Evolutionary conservation across 495 filamentous ascomycete genomes (phyloP).

Genomic region (Aspergillus haitiensis): DNA sequence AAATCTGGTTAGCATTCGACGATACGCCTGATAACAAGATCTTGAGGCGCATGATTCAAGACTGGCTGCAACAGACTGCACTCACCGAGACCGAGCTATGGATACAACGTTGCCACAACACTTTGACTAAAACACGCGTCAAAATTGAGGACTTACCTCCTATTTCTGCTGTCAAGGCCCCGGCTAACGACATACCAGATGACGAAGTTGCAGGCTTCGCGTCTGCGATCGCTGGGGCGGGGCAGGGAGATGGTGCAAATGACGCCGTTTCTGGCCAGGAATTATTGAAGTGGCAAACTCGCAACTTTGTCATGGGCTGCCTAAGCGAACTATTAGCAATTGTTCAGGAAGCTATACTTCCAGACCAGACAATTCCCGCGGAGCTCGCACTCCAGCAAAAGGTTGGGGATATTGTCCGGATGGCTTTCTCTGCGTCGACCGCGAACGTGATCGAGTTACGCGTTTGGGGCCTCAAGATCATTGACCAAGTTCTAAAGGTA

Average conservation of each 20-base stretch:
- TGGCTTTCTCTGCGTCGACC: constrained; percentile 97
- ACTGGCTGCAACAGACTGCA: constrained; percentile 88
- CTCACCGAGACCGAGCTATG: constrained; percentile 74
- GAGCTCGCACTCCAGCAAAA: constrained; percentile 75
- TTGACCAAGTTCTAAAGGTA: constrained; percentile 83
- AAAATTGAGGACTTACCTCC: constrained; percentile 54
- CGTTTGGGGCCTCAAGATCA: constrained; percentile 86
- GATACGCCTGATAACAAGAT: constrained; percentile 69
- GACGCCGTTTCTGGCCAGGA: constrained; percentile 74
- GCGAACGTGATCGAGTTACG: constrained; percentile 86
- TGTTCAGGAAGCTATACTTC: constrained; percentile 68
- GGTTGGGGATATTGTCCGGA: constrained; percentile 90
- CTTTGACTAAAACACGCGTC: constrained; percentile 80
- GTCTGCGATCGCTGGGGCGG: constrained; percentile 60
- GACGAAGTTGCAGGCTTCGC: constrained; percentile 97
- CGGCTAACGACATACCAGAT: constrained; percentile 77
- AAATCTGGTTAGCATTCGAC: constrained; percentile 88
- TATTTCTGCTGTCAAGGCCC: constrained; percentile 48
- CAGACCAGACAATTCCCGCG: constrained; percentile 67
- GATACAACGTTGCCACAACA: constrained; percentile 83
- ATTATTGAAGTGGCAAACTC: constrained; percentile 90
- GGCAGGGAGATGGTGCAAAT: constrained; percentile 60
- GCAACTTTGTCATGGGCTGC: constrained; percentile 89
- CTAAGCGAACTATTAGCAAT: constrained; percentile 79
- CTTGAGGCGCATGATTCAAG: constrained; percentile 77